Base-by-base conservation (phyloP, 139 green algal species). In the Spirogloea muscicola region DNA sequence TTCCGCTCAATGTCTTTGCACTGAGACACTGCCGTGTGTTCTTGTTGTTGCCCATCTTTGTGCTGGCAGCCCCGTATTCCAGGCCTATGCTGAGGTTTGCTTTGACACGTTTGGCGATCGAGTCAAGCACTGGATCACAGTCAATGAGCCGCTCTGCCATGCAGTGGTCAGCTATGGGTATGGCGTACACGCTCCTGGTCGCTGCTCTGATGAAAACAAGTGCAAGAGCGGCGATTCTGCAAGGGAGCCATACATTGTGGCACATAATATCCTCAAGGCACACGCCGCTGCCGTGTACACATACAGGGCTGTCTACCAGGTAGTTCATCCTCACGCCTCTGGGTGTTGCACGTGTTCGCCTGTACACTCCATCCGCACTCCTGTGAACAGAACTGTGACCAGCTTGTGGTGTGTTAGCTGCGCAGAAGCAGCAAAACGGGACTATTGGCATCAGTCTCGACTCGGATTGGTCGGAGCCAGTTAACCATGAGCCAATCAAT, bases 371-470 rank as follows among this genome's bases (percentile, higher is more conserved):
- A n/a, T n/a, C n/a, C n/a, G n/a, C n/a, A n/a, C n/a, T n/a, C n/a
- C n/a, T n/a, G n/a, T n/a, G n/a, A n/a, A n/a, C n/a, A n/a, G n/a
- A n/a, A n/a, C n/a, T n/a, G n/a, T n/a, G n/a, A n/a, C n/a, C n/a
- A n/a, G n/a, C n/a, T n/a, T n/a, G n/a, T n/a, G n/a, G n/a, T n/a
- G n/a, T n/a, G n/a, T n/a, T n/a, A n/a, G n/a, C n/a, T n/a, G n/a
- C n/a, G 51, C 81, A 85, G 77, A 42, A 37, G 40, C 76, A 80
- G 68, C 77, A 86, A 51, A 49, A 67, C 31, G 84, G 84, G 27
- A 80, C 58, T 37, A 74, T 88, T 44, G 83, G 84, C 7, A 71
- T 88, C 25, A 82, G 82, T 5, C 66, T 88, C 10, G 77, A 86
- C 63, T 76, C 55, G 27, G 58, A 81, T 42, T 88, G 76, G 59